phyloP scores from a whole-genome alignment of 345 rosid species.

The Eucalyptus tenuipes region DNA sequence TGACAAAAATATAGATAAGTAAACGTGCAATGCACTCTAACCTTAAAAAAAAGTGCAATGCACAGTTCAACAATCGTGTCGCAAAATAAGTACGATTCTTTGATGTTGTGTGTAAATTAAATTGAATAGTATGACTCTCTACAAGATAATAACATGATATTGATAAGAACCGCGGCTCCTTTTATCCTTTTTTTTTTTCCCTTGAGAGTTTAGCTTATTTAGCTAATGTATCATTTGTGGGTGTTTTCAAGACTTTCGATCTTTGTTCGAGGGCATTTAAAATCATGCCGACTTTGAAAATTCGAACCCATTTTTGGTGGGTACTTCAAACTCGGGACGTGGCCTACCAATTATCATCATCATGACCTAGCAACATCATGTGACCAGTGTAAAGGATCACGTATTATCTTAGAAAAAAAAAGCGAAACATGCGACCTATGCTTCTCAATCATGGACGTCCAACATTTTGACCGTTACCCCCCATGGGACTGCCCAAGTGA shows the following conservation, averaged over 20 bases:
- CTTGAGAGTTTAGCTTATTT: not conserved
- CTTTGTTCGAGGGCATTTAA: not conserved
- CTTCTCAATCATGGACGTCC: not conserved
- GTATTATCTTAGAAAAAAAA: not conserved
- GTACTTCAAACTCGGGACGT: not conserved
- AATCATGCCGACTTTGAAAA: not conserved
- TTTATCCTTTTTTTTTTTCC: rapidly evolving
- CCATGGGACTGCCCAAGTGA: not conserved
- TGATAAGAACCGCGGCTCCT: rapidly evolving
- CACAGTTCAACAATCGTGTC: rapidly evolving
- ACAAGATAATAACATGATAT: not conserved
- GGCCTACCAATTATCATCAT: not conserved
- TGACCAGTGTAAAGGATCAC: not conserved
- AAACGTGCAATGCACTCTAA: not conserved
- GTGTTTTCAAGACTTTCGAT: not conserved
- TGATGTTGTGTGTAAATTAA: not conserved
- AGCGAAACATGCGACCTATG: not conserved
- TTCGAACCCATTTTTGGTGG: not conserved
- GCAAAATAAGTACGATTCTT: not conserved
- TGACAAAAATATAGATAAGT: not conserved
- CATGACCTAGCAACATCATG: not conserved
- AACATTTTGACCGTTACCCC: not conserved
- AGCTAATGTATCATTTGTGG: not conserved
- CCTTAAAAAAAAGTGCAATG: not conserved
- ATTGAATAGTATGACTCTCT: not conserved